Conservation (phyloP, 1,284 basidiomycete species). For the Caloboletus inedulis region DNA sequence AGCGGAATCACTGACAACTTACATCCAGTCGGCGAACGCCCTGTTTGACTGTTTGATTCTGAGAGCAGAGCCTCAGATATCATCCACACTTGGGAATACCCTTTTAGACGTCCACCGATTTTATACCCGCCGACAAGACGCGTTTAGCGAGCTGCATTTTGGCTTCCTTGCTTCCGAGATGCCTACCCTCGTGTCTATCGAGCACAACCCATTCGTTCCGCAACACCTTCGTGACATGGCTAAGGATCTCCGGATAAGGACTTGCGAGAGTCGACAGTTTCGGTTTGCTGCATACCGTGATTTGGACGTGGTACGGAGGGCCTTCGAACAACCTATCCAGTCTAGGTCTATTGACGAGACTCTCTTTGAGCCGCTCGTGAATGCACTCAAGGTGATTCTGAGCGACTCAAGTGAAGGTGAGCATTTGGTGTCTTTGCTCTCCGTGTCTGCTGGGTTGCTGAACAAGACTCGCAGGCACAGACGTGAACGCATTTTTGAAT, state of each 20-base stretch:
- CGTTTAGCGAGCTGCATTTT: constrained; percentile 65
- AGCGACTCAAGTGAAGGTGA: constrained; percentile 50
- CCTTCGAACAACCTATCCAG: constrained; percentile 63
- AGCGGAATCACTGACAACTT: constrained; percentile 43
- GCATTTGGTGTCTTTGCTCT: not conserved
- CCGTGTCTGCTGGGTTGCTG: not conserved
- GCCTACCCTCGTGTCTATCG: constrained; percentile 64
- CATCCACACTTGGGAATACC: constrained; percentile 45
- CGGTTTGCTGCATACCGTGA: constrained; percentile 70
- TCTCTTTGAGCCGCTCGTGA: constrained; percentile 61
- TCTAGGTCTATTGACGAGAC: constrained; percentile 47
- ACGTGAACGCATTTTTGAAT: constrained; percentile 49
- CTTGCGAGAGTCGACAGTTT: constrained; percentile 62
- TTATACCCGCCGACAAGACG: constrained; percentile 60
- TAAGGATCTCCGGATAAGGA: constrained; percentile 48
- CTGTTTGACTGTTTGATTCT: constrained; percentile 61
- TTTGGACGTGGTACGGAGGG: constrained; percentile 60
- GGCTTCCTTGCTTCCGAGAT: constrained; percentile 56
- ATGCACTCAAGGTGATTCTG: constrained; percentile 59
- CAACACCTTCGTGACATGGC: constrained; percentile 47
- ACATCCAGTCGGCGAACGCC: constrained; percentile 58
- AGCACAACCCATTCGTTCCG: constrained; percentile 55
- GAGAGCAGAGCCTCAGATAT: constrained; percentile 45
- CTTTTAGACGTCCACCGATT: constrained; percentile 65
- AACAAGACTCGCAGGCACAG: constrained; percentile 30